Evolutionary conservation across 1,284 basidiomycete species (phyloP).

Genomic region (Trichosporon sp.): DNA sequence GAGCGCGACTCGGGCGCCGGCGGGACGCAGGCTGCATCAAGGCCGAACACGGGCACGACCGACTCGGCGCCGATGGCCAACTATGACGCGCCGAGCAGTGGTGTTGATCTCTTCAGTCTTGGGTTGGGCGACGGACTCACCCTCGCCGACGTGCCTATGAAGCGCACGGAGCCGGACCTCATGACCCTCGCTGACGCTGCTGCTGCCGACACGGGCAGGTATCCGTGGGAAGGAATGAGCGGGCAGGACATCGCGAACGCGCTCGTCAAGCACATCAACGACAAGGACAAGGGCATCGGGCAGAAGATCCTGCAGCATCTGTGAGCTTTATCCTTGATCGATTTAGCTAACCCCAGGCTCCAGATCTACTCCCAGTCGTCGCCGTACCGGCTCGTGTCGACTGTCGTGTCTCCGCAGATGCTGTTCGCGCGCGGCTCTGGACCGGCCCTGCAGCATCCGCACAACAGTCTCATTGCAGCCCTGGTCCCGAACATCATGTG

Average conservation of each 20-base stretch:
- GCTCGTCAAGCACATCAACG: slow-evolving; percentile 41
- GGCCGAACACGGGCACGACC: not conserved
- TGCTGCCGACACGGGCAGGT: slow-evolving; percentile 37
- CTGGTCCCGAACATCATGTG: slow-evolving; percentile 38
- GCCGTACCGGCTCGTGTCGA: slow-evolving; percentile 28
- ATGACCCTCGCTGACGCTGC: slow-evolving; percentile 57
- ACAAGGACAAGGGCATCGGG: slow-evolving; percentile 41
- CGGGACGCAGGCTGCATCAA: not conserved
- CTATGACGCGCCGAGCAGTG: slow-evolving; percentile 19
- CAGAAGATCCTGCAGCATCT: slow-evolving; percentile 49
- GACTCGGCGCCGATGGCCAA: slow-evolving; percentile 9
- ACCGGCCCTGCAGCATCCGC: slow-evolving; percentile 35
- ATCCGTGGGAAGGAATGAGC: slow-evolving; percentile 42
- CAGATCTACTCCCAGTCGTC: slow-evolving; percentile 31
- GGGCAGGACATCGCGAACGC: slow-evolving; percentile 39
- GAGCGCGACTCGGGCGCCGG: not conserved
- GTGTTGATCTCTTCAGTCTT: slow-evolving; percentile 24
- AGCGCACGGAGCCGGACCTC: slow-evolving; percentile 42
- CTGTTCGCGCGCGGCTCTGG: slow-evolving; percentile 39
- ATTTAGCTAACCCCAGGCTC: slow-evolving; percentile 33
- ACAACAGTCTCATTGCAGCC: slow-evolving; percentile 43
- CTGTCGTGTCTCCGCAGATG: slow-evolving; percentile 35
- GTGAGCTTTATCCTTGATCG: slow-evolving; percentile 33
- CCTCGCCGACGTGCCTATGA: slow-evolving; percentile 23
- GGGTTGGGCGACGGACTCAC: slow-evolving; percentile 22